These are phyloP conservation scores for Colletotrichum brevisporum DNA, from an alignment of 2,329 filamentous ascomycete species.

Conservation along the genomic window DNA sequence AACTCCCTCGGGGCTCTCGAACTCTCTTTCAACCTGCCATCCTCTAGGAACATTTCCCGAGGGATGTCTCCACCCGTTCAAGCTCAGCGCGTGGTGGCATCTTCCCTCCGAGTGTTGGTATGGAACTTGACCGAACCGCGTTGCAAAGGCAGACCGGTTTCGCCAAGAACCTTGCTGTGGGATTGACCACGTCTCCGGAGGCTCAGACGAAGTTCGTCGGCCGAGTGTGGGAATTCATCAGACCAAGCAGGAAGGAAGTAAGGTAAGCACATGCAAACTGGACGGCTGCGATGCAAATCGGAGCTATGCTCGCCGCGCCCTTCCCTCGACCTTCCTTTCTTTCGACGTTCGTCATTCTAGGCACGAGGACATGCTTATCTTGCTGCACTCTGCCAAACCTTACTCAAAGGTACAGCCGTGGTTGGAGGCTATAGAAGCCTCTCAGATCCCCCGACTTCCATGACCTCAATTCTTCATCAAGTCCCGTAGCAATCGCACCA, in stretches of 20 bases:
- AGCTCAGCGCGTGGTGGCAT: no score
- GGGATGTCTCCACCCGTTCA: no score
- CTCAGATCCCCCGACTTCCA: neutral
- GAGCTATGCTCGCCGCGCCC: slow-evolving; percentile 3
- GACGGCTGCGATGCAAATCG: slow-evolving; percentile 8
- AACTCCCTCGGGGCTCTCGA: no score
- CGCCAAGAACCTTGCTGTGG: neutral
- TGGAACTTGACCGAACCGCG: neutral
- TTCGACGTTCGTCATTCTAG: slow-evolving; percentile 5
- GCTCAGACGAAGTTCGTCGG: slow-evolving; percentile 17
- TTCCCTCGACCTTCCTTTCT: slow-evolving; percentile 8
- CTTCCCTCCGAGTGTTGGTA: no score
- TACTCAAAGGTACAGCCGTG: slow-evolving; percentile 6
- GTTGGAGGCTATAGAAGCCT: neutral
- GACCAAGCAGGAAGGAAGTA: neutral
- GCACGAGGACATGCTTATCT: neutral
- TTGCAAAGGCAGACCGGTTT: neutral
- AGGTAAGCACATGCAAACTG: slow-evolving; percentile 25
- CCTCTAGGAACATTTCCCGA: no score
- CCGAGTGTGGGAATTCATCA: slow-evolving; percentile 6
- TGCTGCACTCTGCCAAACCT: slow-evolving; percentile 6
- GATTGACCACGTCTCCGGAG: neutral
- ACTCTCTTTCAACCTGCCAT: no score
- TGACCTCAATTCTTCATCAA: neutral
- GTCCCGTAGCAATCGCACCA: no score